Evolutionary conservation across 306 rosid species (phyloP), one percentile per base, ranked within the genome.

Genomic region (Vigna trinervia): DNA sequence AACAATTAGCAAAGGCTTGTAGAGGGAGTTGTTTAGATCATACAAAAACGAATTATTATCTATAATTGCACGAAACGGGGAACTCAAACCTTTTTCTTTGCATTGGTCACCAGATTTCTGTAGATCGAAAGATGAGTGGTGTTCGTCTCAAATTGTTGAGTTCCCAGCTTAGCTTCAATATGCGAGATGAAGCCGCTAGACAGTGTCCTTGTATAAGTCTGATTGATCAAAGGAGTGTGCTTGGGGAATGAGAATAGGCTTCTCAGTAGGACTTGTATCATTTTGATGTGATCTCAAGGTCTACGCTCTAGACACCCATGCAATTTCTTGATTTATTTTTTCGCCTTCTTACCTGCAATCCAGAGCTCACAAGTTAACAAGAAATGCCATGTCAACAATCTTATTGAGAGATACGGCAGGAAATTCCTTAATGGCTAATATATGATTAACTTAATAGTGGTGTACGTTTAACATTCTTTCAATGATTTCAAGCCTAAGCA

Each of bases 291-390:
- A 54, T 52, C 62, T 71, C 45, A 41, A 76, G 50, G 46, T 6
- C 36, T 30, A 41, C 50, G 30, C 23, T 52, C 71, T 75, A 72
- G 14, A 70, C 77, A 62, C 72, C 73, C 50, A 46, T 56, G 58
- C 51, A 70, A 47, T 48, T 82, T 83, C 50, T 28, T 34, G n/a
- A 78, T 30, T 68, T 50, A 56, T 45, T 82, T 88, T 71, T 80
- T 87, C 19, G 54, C 54, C 86, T 76, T 91, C 75, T 82, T 89
- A 13, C 83, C 97, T 92, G 86, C 82, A 82, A 66, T 71, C 65
- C 73, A 65, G 23, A 79, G 43, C 60, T 73, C 62, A 71, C 62
- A 65, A 22, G 71, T 81, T 73, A 85, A 82, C 72, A 61, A 71
- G 19, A 58, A 63, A 63, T 72, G 45, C 12, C 56, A 67, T 22